phyloP scores from a whole-genome alignment of 371 early-diverging fungal genomes.

The Mucor circinelloides region DNA sequence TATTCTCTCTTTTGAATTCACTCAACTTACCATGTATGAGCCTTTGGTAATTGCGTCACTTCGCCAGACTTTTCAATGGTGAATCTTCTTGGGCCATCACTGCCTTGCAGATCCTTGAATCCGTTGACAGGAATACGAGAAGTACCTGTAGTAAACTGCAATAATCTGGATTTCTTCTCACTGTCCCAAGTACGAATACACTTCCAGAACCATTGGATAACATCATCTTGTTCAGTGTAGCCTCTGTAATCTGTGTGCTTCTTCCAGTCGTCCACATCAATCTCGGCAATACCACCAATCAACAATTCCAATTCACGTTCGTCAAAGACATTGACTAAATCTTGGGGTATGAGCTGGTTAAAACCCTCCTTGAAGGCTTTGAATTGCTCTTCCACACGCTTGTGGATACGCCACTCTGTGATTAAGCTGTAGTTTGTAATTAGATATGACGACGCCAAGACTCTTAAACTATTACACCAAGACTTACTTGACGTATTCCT shows the following conservation, averaged over 20 bases:
- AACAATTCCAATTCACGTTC: slow-evolving; percentile 98
- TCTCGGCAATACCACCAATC: slow-evolving; percentile 97
- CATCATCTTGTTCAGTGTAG: slow-evolving; percentile 94
- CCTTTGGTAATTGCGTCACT: slow-evolving; percentile 85
- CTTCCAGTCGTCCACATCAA: slow-evolving; percentile 99
- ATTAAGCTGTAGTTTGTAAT: slow-evolving; percentile 51
- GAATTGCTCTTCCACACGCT: slow-evolving; percentile 94
- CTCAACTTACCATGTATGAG: slow-evolving; percentile 89
- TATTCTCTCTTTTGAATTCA: not conserved
- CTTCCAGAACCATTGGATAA: slow-evolving; percentile 98
- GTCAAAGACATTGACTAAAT: slow-evolving; percentile 94
- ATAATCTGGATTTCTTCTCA: slow-evolving; percentile 92
- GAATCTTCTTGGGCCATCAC: slow-evolving; percentile 95
- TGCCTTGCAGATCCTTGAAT: slow-evolving; percentile 97
- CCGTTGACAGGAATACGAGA: slow-evolving; percentile 98
- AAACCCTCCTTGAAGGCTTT: slow-evolving; percentile 94
- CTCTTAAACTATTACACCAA: not conserved
- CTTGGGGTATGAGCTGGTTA: slow-evolving; percentile 94
- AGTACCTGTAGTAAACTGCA: slow-evolving; percentile 99
- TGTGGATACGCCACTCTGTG: slow-evolving; percentile 83
- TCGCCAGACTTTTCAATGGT: slow-evolving; percentile 97
- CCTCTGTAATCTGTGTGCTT: slow-evolving; percentile 98
- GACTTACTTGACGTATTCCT: slow-evolving; percentile 74
- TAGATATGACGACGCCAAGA: not conserved
- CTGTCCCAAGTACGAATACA: slow-evolving; percentile 87